Conservation (phyloP, 2,329 filamentous ascomycete genomes). For the Trichoderma koningii region DNA sequence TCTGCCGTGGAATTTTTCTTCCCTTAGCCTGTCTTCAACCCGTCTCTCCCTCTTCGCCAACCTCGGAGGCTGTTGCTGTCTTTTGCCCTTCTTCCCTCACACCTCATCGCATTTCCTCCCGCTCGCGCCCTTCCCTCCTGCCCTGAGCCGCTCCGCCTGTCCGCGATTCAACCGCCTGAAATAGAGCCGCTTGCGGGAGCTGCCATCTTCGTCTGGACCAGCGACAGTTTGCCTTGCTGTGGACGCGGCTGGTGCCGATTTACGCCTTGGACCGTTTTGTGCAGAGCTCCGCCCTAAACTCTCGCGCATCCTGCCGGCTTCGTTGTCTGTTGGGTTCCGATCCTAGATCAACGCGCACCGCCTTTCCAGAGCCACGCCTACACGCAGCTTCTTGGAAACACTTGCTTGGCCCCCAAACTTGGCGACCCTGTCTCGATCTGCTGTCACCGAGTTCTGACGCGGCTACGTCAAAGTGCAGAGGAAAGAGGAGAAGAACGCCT, state of each 20-base stretch:
- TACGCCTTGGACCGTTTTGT: conserved; percentile 20
- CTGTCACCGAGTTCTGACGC: background rate
- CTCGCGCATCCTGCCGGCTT: conserved; percentile 22
- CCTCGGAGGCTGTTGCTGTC: conserved; percentile 12
- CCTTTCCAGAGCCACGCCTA: conserved; percentile 1
- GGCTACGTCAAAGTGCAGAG: conserved; percentile 6
- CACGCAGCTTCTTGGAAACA: background rate
- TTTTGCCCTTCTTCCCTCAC: conserved; percentile 19
- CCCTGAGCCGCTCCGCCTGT: background rate
- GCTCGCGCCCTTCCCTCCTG: conserved; percentile 26
- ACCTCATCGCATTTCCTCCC: conserved; percentile 27
- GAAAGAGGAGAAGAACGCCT: background rate
- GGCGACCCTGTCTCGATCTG: background rate
- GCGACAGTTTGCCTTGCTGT: conserved; percentile 17
- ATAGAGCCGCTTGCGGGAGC: conserved; percentile 25
- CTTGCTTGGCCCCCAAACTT: background rate
- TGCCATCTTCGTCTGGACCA: conserved; percentile 21
- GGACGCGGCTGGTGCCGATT: conserved; percentile 26
- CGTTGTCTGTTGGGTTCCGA: background rate
- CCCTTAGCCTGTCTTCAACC: conserved; percentile 24
- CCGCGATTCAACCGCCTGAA: conserved; percentile 14
- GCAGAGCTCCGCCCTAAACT: conserved; percentile 14
- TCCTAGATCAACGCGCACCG: background rate
- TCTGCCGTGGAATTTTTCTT: conserved; percentile 28
- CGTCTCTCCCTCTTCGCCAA: conserved; percentile 26